Conservation (phyloP, 208 protist species). For the Vickermania spadyakhi region DNA sequence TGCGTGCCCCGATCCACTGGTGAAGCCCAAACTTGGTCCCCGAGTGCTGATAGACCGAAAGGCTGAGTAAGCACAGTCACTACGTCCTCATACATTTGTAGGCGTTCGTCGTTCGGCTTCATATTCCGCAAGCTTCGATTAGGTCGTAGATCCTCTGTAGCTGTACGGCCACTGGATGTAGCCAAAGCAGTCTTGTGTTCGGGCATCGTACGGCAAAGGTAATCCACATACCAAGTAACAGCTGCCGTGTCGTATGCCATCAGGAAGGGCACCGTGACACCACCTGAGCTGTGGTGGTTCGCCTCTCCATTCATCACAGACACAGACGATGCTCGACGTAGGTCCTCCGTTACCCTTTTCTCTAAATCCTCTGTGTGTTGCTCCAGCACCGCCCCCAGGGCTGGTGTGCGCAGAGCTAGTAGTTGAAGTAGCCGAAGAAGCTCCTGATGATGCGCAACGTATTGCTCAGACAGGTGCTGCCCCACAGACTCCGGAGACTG, state of each 20-base stretch:
- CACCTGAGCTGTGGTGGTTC: not conserved
- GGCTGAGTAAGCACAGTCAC: not conserved
- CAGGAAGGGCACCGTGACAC: conserved; percentile 10
- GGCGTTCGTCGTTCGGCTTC: not conserved
- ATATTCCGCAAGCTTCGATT: not conserved
- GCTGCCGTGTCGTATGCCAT: conserved; percentile 16
- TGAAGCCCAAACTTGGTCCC: not conserved
- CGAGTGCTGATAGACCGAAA: not conserved
- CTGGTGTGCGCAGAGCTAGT: not conserved
- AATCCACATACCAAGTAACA: conserved; percentile 7
- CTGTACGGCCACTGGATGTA: not conserved
- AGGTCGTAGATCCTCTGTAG: not conserved
- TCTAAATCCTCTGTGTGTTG: not conserved
- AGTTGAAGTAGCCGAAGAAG: conserved; percentile 7
- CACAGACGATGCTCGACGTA: not conserved
- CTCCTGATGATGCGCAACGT: conserved; percentile 15
- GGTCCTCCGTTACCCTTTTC: not conserved
- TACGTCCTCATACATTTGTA: conserved; percentile 1
- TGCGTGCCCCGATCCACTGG: not conserved
- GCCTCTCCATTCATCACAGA: not conserved
- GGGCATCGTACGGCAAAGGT: conserved; percentile 2
- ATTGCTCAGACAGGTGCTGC: not conserved
- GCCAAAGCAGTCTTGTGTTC: not conserved
- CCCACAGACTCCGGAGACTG: not conserved
- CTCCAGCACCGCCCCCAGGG: not conserved